Evolutionary conservation across 305 asterid species (phyloP).

Genomic region (Euphrasia arctica): DNA sequence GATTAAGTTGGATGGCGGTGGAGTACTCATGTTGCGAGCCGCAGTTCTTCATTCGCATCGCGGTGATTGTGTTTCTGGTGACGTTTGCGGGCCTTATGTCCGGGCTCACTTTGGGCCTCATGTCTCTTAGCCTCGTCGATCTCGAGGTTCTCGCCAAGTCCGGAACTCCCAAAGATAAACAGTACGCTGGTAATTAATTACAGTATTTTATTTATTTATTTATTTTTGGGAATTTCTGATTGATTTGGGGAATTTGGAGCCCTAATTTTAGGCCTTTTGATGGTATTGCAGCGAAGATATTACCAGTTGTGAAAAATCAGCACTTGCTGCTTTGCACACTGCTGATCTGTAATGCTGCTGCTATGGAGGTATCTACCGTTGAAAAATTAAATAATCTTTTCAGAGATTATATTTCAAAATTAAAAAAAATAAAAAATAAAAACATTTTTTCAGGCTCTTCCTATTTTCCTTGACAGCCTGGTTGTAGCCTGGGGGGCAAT

Average conservation of each 20-base stretch:
- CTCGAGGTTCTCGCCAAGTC: slow-evolving; percentile 89
- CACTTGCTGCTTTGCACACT: slow-evolving; percentile 86
- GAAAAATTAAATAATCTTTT: too few species aligned
- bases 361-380: slow-evolving; percentile 63
- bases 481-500: slow-evolving; percentile 65
- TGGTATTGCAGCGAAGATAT: slow-evolving; percentile 54
- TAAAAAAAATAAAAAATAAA: too few species aligned
- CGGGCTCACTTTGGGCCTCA: slow-evolving; percentile 84
- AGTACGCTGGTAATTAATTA: slow-evolving; percentile 49
- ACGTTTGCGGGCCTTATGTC: slow-evolving; percentile 72
- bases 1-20: slow-evolving; percentile 51
- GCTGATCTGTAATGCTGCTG: slow-evolving; percentile 80
- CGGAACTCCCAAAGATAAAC: slow-evolving; percentile 57
- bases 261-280: too few species aligned
- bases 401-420: too few species aligned
- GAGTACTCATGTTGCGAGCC: slow-evolving; percentile 59
- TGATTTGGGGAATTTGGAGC: background rate
- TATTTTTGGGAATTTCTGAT: background rate
- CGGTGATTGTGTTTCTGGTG: slow-evolving; percentile 42
- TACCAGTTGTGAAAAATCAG: slow-evolving; percentile 70
- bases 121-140: slow-evolving; percentile 84
- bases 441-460: slow-evolving; percentile 62
- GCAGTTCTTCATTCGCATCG: slow-evolving; percentile 56
- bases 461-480: slow-evolving; percentile 63
- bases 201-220: background rate